Evolutionary conservation across 495 filamentous ascomycete species (phyloP).

Genomic region (Parmelia sp.): DNA sequence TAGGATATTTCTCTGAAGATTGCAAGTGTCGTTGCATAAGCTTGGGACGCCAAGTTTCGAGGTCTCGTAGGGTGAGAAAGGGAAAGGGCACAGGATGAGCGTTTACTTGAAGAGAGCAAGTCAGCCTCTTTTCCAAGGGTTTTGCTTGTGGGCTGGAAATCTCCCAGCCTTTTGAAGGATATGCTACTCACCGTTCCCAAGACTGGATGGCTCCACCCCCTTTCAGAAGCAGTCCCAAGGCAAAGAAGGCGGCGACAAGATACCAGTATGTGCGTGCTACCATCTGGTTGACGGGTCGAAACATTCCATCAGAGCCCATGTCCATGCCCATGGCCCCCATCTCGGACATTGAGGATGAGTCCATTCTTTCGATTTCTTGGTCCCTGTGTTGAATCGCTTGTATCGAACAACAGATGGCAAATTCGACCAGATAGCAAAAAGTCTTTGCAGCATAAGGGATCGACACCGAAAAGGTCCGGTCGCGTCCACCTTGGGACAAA

Average conservation of each 20-base stretch:
- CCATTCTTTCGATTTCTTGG: background rate
- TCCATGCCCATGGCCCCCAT: slow-evolving; percentile 30
- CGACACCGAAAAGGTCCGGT: background rate
- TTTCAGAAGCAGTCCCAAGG: slow-evolving; percentile 45
- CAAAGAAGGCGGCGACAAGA: slow-evolving; percentile 51
- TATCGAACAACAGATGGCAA: too few relatives aligned
- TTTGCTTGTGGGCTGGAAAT: background rate
- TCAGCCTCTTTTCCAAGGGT: background rate
- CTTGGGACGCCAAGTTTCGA: slow-evolving; percentile 45
- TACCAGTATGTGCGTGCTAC: slow-evolving; percentile 52
- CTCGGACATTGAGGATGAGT: slow-evolving; percentile 7
- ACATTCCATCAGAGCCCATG: slow-evolving; percentile 25
- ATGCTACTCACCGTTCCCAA: slow-evolving; percentile 7
- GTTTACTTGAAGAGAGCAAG: slow-evolving; percentile 6
- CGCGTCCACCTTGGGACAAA: background rate
- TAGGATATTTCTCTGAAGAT: slow-evolving; percentile 60
- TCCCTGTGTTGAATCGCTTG: background rate
- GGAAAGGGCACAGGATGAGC: background rate
- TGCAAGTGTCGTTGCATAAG: slow-evolving; percentile 64
- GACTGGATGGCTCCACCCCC: background rate
- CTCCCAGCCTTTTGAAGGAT: background rate
- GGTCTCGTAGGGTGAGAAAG: slow-evolving; percentile 47
- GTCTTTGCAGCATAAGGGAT: too few relatives aligned
- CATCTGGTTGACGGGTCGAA: slow-evolving; percentile 35
- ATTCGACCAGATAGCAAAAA: too few relatives aligned